Evolutionary conservation across 1,284 basidiomycete genomes (phyloP), one percentile per base, ranked within the genome.

Genomic region (Pseudozyma hubeiensis): DNA sequence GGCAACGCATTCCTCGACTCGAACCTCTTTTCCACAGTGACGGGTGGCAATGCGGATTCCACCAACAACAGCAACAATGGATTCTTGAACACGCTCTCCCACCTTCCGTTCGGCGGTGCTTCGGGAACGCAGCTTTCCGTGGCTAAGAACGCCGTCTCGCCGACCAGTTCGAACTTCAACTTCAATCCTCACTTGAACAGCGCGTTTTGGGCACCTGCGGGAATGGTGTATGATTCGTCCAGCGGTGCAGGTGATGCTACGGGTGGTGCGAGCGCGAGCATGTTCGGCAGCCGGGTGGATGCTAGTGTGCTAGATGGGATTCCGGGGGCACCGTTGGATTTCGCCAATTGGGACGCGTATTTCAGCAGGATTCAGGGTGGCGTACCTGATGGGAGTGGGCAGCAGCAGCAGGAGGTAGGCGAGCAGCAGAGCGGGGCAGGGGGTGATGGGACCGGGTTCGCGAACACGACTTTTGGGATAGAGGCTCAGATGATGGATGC

Each of bases 101-200:
- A 51, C 13, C 44, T 63, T 3, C 60, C 57, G 5, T 48, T 52
- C 29, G 17, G 54, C 14, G 40, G 41, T 5, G 10, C 9, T 1
- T 24, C 41, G 6, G 65, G 58, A 33, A 37, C 62, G 0, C 62
- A 68, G 17, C 55, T 74, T 2, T 62, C 57, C 3, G 71, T 74
- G 1, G 60, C 65, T 13, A 63, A 64, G 56, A 74, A 68, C 31
- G 52, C 62, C 33, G 58, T 74, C 53, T 44, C 54, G 1, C 65
- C 65, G 6, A 49, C 58, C 6, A 61, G 62, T 52, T 65, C 64
- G 2, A 73, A 57, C 56, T 75, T 70, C 55, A 78, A 78, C 68
- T 63, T 78, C 53, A 78, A 78, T 52, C 76, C 76, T 30, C 67
- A 73, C 35, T 65, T 78, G 37, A 78, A 79, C 63, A 75, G 76